Evolutionary conservation across 177 flowering plant species (phyloP), one percentile per base, ranked within the genome.

Genomic region (Telopea speciosissima): DNA sequence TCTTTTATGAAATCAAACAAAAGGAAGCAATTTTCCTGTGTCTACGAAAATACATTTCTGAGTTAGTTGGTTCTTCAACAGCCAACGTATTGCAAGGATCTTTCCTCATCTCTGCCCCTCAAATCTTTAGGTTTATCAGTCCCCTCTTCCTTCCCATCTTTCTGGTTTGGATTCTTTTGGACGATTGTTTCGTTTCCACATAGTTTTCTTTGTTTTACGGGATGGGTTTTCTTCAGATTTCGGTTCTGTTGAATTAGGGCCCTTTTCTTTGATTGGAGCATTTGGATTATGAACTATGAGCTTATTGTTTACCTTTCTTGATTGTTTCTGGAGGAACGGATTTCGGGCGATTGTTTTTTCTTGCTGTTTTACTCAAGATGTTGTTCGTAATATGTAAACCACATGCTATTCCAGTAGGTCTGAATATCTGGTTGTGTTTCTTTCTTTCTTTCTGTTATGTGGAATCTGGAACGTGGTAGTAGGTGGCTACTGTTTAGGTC

Each of bases 31-130:
- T 49, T 16, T 49, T 73, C 65, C 21, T n/a, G 40, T 62, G 58
- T 66, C 66, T 31, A 23, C 22, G 40, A 36, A 6, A 36, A 36
- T 8, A 36, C 40, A 36, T 8, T 36, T 28, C 31, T 36, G 40
- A 36, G 40, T 36, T 36, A 36, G 24, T 49, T 58, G 31, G 19
- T 45, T 24, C 24, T 14, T 54, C 19, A 21, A 3, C 3, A 84
- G 69, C 61, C 92, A 82, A 58, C 89, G 98, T 17, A 84, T 93
- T 75, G 89, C 93, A 5, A 83, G 86, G 78, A 83, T 93, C 72
- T 76, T 89, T 28, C 90, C 91, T 71, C 98, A 93, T 78, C 89
- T 91, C 56, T 76, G 79, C 58, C 93, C 97, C 72, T 82, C 90
- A 0, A 76, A 71, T 78, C 73, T 68, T 74, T 82, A 84, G 87